Evolutionary conservation across 225 moss, liverwort and hornwort species (phyloP).

Genomic region (Marchantia paleacea): DNA sequence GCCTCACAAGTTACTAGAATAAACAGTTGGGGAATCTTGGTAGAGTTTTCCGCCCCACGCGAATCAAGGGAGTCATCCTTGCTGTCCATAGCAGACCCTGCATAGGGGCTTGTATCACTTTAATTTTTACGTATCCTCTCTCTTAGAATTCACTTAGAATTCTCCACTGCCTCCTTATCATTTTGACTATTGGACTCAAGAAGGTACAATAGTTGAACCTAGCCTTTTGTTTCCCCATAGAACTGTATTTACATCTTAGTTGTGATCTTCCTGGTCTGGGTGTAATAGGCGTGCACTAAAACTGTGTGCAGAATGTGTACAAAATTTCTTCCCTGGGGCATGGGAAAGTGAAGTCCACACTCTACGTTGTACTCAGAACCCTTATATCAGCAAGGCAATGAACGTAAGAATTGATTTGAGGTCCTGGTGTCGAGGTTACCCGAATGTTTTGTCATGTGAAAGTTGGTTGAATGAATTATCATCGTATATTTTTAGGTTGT

Average conservation of each 20-base stretch:
- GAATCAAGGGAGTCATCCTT: constrained; percentile 9
- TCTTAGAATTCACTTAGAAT: neutral
- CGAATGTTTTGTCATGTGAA: neutral
- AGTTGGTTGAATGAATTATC: neutral
- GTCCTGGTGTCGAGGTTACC: neutral
- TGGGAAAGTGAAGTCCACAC: constrained; percentile 11
- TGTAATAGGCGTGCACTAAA: neutral
- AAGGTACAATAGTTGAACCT: neutral
- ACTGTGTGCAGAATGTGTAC: neutral
- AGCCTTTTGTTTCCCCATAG: neutral
- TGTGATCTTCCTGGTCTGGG: constrained; percentile 3
- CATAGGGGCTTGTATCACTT: neutral
- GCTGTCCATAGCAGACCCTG: constrained; percentile 3
- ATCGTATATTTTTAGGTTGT: neutral
- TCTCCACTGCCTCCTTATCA: neutral
- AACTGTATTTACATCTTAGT: neutral
- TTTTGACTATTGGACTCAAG: constrained; percentile 1
- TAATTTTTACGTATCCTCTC: neutral
- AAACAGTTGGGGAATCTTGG: constrained; percentile 13
- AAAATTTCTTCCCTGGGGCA: neutral
- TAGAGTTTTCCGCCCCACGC: constrained; percentile 12
- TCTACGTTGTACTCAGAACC: constrained; percentile 12
- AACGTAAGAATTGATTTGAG: constrained; percentile 5
- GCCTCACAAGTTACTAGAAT: constrained; percentile 16
- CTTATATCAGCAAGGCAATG: constrained; percentile 14